Evolutionary conservation across 2,329 filamentous ascomycete genomes (phyloP), one percentile per base, ranked within the genome.

Genomic region (Epichloe typhina): DNA sequence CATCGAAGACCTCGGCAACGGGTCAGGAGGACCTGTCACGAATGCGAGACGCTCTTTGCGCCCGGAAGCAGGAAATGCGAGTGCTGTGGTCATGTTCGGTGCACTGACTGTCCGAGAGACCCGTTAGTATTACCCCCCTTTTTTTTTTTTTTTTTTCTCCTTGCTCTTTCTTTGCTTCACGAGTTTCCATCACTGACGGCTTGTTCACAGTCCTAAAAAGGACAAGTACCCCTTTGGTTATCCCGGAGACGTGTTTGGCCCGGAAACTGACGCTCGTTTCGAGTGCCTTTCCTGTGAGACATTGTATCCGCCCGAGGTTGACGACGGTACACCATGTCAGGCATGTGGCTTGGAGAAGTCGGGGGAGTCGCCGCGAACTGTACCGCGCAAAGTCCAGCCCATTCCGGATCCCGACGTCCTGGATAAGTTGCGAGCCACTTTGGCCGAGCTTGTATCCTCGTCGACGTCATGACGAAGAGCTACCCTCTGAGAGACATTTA

Each of bases 71-170:
- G 83, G 69, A 77, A 62, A 0, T 95, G 89, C 64, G 66, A 72
- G 7, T 73, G 72, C 39, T 95, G 89, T 66, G 69, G 73, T 31
- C 89, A 95, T 65, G 65, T 75, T 48, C 82, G 87, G 50, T 95
- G 88, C 71, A 86, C 81, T 39, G 84, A 84, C 62, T 94, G 88
- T 64, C 87, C 86, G 31, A 75, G 88, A 58, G 82, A 88, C 60
- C 88, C 88, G 76, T 88, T 77, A 65, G 84, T 81, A 31, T 36
- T 19, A 1, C 23, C 23, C 2, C 6, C n/a, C 13, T 5, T 23
- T 21, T 17, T 23, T 7, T 4, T 11, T 11, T 26, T 11, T 1
- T 13, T 12, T 7, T 3, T 12, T 3, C 35, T 15, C 8, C 23
- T 31, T 21, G 12, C 36, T 37, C 48, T 56, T 9, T 33, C 21